Percentiles rank a stretch among this genome's conserved stretches.
Evolutionary conservation across 2,329 filamentous ascomycete species (phyloP).

Genomic region (Clonostachys solani): DNA sequence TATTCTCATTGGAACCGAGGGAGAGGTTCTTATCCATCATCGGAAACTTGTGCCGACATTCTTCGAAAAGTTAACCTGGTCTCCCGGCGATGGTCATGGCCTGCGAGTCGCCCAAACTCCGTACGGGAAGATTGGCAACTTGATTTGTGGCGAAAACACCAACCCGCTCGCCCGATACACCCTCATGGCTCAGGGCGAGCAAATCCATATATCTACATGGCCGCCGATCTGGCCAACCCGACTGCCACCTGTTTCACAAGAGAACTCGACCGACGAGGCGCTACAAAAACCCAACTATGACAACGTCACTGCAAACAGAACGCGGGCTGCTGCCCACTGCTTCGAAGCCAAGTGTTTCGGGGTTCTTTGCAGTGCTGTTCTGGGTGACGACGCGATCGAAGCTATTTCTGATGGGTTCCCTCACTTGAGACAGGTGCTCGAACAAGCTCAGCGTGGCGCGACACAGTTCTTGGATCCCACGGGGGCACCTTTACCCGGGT

Average conservation of each 20-base stretch:
- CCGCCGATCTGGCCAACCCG: conserved; percentile 50
- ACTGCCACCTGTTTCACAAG: neutral
- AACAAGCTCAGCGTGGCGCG: conserved; percentile 32
- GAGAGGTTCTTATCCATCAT: conserved; percentile 43
- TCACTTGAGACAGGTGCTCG: conserved; percentile 15
- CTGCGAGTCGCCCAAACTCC: conserved; percentile 37
- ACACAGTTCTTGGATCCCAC: conserved; percentile 48
- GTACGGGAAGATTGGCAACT: conserved; percentile 38
- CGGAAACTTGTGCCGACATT: conserved; percentile 52
- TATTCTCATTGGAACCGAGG: conserved; percentile 35
- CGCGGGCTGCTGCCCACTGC: conserved; percentile 47
- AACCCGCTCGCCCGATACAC: conserved; percentile 49
- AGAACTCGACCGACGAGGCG: neutral
- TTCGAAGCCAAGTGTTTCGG: conserved; percentile 56
- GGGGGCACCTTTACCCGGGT: conserved; percentile 30
- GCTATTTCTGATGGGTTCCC: conserved; percentile 10
- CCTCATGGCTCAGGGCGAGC: conserved; percentile 49
- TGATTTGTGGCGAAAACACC: conserved; percentile 56
- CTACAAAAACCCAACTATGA: conserved; percentile 36
- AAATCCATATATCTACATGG: conserved; percentile 52
- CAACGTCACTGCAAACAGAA: conserved; percentile 48
- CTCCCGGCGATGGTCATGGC: conserved; percentile 44
- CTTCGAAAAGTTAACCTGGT: conserved; percentile 52
- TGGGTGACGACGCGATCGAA: conserved; percentile 32
- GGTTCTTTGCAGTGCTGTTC: conserved; percentile 37